phyloP scores from a whole-genome alignment of 2,329 filamentous ascomycete species.

The Aspergillus chevalieri region DNA sequence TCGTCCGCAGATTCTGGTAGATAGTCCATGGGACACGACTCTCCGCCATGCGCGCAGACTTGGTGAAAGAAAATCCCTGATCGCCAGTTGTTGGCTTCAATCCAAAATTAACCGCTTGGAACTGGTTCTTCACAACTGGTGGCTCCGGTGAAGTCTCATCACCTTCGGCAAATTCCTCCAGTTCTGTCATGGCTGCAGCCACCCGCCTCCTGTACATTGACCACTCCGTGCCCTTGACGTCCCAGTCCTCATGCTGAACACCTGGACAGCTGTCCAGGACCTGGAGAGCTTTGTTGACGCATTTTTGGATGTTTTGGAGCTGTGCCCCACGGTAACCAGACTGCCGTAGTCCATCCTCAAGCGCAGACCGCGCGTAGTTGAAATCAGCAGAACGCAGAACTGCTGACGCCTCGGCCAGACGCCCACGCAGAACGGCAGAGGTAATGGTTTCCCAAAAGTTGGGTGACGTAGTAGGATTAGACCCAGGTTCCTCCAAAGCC shows the following conservation, averaged over 20 bases:
- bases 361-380: constrained; percentile 61
- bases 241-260: constrained; percentile 62
- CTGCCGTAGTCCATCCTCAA: constrained; percentile 57
- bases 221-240: constrained; percentile 77
- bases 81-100: constrained; percentile 34
- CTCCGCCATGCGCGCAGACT: constrained; percentile 65
- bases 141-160: constrained; percentile 45
- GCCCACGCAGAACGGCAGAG: constrained; percentile 67
- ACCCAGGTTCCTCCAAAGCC: constrained; percentile 57
- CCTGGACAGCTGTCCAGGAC: constrained; percentile 70
- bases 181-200: constrained; percentile 59
- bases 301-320: constrained; percentile 70
- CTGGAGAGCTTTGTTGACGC: constrained; percentile 61
- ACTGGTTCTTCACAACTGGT: constrained; percentile 36
- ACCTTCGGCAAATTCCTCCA: constrained; percentile 75
- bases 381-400: constrained; percentile 72
- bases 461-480: constrained; percentile 68
- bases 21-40: constrained; percentile 85
- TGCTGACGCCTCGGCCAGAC: constrained; percentile 59
- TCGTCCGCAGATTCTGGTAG: constrained; percentile 72
- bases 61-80: constrained; percentile 56
- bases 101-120: constrained; percentile 45
- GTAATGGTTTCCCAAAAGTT: constrained; percentile 85
- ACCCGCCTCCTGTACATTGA: constrained; percentile 72
- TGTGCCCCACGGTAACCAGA: constrained; percentile 67